Base-by-base conservation (phyloP, 805 yeast species). In the Ogataea paradorogensis region DNA sequence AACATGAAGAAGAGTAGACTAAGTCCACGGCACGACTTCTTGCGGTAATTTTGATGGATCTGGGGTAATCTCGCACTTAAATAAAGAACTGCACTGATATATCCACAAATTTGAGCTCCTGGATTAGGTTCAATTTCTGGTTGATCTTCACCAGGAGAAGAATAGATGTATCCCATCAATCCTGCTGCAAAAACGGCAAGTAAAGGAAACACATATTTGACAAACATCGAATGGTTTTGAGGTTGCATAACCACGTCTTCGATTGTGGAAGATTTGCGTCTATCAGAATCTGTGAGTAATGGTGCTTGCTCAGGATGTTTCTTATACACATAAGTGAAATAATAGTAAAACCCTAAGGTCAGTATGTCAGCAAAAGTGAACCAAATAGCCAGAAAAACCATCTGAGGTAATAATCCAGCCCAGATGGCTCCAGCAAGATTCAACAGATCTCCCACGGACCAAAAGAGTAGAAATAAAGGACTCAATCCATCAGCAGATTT, bases 1-100 rank as follows among this genome's bases (percentile, higher is more conserved):
- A 84, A 78, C 48, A 84, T 61, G 65, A 84, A 84, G 62, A 84
- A 85, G 37, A 87, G 74, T 46, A 91, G 75, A 40, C 96, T 83
- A 52, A 93, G 81, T 1, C 98, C 98, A 41, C 78, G 74, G 40
- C 89, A 89, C 4, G 95, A 84, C 53, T 81, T 78, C 48, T 95
- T 76, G 33, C 68, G 68, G 59, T 80, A 76, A 63, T 91, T 91
- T 56, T 85, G 95, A 42, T 75, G 65, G 38, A 91, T 84, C 62
- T 91, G 99, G 0, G 99, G 99, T 25, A 62, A 35, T 48, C 88
- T 66, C 3, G 93, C 93, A 7, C 84, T 77, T 48, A 84, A 68
- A 58, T 84, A 84, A 42, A 84, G 63, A 2, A 67, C 45, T 1
- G 95, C 91, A 4, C 87, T 79, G 5, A 76, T 48, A 61, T 84